phyloP scores from a whole-genome alignment of 176 grass and related monocot species.

The Neostapfia colusana region DNA sequence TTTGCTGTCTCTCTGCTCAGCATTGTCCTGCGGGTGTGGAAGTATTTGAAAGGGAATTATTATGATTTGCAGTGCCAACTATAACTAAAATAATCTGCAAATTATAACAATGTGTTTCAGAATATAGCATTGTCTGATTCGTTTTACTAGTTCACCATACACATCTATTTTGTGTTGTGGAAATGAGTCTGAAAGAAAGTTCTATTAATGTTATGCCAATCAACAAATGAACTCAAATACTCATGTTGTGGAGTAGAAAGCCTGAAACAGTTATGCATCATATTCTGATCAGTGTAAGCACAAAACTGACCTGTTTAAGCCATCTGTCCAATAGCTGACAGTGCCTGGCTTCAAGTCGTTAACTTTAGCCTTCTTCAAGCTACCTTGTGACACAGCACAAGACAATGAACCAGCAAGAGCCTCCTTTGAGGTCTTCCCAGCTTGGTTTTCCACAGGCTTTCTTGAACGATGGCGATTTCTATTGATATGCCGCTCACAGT shows the following conservation, averaged over 20 bases:
- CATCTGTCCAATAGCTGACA: conserved; percentile 46
- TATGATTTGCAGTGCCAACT: neutral
- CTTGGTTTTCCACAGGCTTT: conserved; percentile 99
- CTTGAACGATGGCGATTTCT: conserved; percentile 99
- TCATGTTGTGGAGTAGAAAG: neutral
- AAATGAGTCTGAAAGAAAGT: neutral
- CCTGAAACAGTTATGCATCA: neutral
- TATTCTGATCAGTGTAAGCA: conserved; percentile 3
- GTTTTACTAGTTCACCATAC: neutral
- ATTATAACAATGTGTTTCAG: neutral
- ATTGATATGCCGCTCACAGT: conserved; percentile 97
- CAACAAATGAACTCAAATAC: neutral
- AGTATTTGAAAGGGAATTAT: neutral
- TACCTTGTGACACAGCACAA: conserved; percentile 34
- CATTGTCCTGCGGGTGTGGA: conserved; percentile 48
- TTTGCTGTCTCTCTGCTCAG: conserved; percentile 52
- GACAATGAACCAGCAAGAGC: conserved; percentile 25
- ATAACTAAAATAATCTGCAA: neutral
- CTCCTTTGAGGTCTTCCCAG: conserved; percentile 49
- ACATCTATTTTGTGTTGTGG: neutral
- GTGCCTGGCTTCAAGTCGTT: conserved; percentile 34
- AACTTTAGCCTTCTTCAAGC: conserved; percentile 55
- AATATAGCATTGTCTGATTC: neutral
- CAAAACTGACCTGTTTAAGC: conserved; percentile 45
- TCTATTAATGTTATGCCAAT: neutral